Percentiles rank a stretch among this genome's conserved stretches.
These are phyloP conservation scores for Piedraia hortae DNA, from an alignment of 2,329 filamentous ascomycete species.

Conservation along the genomic window DNA sequence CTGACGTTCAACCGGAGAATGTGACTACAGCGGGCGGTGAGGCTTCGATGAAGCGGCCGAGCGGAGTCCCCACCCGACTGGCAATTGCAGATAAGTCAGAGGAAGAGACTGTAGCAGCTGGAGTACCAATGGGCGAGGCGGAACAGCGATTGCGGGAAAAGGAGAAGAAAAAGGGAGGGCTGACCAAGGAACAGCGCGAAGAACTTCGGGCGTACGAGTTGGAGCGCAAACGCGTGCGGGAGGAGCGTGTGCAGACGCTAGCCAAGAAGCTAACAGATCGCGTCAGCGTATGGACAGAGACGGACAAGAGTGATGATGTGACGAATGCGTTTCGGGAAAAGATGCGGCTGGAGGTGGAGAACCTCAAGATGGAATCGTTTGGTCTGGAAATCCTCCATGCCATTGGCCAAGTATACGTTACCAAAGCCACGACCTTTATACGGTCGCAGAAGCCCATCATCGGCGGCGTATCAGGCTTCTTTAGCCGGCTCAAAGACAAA, in stretches of 20 bases:
- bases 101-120: slow-evolving; percentile 39
- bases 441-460: slow-evolving; percentile 84
- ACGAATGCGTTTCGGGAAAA: slow-evolving; percentile 81
- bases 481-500: slow-evolving; percentile 83
- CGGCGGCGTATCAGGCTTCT: slow-evolving; percentile 70
- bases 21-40: slow-evolving; percentile 2
- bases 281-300: slow-evolving; percentile 88
- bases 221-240: slow-evolving; percentile 56
- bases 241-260: slow-evolving; percentile 71
- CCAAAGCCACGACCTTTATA: slow-evolving; percentile 64
- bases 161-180: slow-evolving; percentile 66
- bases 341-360: slow-evolving; percentile 81
- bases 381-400: slow-evolving; percentile 89
- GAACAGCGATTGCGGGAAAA: slow-evolving; percentile 52
- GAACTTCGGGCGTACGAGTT: slow-evolving; percentile 69
- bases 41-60: slow-evolving; percentile 20
- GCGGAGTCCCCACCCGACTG: slow-evolving; percentile 46
- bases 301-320: slow-evolving; percentile 64
- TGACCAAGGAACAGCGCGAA: slow-evolving; percentile 80
- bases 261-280: slow-evolving; percentile 66
- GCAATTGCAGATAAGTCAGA: slow-evolving; percentile 74
- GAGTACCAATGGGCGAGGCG: slow-evolving; percentile 38
- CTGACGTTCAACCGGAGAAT: slow-evolving; percentile 4
- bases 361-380: slow-evolving; percentile 97
- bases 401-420: slow-evolving; percentile 70